A percentile compares a stretch with the other conserved stretches of the same genome.
These are phyloP conservation scores for Corniculantispora saksenae DNA, from an alignment of 2,329 filamentous ascomycete genomes.

Conservation along the genomic window DNA sequence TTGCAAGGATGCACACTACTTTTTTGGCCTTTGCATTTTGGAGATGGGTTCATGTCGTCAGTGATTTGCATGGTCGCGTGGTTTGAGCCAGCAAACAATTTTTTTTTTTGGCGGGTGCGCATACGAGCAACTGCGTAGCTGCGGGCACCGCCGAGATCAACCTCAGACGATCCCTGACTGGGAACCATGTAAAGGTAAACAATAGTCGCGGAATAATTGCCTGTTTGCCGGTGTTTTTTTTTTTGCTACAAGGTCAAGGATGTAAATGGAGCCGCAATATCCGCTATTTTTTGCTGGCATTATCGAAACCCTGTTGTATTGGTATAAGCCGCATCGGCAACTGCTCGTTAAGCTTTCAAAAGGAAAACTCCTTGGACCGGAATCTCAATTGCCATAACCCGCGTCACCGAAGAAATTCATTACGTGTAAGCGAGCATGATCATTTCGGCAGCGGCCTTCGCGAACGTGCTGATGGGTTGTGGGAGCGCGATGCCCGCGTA, in stretches of 20 bases:
- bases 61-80: neutral
- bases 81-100: neutral
- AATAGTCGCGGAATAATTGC: neutral
- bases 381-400: neutral
- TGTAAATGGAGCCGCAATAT: neutral
- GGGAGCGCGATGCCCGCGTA: neutral
- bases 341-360: no score
- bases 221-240: no score
- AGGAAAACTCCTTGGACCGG: no score
- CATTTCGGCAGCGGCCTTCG: slow-evolving; percentile 7
- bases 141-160: neutral
- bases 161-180: neutral
- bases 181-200: neutral
- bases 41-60: neutral
- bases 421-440: neutral
- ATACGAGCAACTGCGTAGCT: no score
- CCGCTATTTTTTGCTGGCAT: neutral
- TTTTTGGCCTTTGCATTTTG: neutral
- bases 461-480: neutral
- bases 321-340: neutral
- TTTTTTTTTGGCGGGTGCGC: neutral
- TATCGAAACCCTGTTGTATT: neutral
- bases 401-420: neutral
- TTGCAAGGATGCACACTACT: neutral
- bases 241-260: neutral